Base-by-base conservation (phyloP, 441 rosid species). In the Populus hybrid region DNA sequence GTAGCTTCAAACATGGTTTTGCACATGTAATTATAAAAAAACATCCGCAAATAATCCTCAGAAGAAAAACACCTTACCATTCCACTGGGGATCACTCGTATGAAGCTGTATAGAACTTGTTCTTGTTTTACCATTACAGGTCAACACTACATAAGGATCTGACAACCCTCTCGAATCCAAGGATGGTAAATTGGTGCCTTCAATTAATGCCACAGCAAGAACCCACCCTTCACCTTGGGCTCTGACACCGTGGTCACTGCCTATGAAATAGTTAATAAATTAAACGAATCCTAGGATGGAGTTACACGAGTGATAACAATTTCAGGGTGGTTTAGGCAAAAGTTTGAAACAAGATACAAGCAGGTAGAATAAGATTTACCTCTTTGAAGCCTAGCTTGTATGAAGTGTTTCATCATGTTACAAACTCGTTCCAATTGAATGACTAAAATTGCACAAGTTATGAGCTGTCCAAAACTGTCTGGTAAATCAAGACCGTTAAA, bases 31-130 rank as follows among this genome's bases (percentile, higher is more conserved):
- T 38, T 66, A 64, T 8, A 0, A 59, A 78, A 83, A 35, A 21
- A 73, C 5, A 73, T 73, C 35, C 20, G 28, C 5, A 67, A 64
- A 69, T 16, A 64, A 64, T 21, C 31, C 14, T 20, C 70, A 75
- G 79, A 74, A 79, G 71, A 76, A 9, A 76, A 74, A 81, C 21
- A 72, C 29, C 77, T 72, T 74, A 95, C 99, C 98, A 73, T 93
- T 93, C 99, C 99, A 92, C 68, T 87, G 93, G 75, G 99, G 98
- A 81, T 91, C 88, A 71, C 83, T 82, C 63, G 85, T 87, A 83
- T 91, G 97, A 35, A 93, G 94, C 86, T 91, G 90, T 79, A 93
- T 92, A 81, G 94, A 93, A 85, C 98, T 95, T 76, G 93, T 90
- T 84, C 83, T 92, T 64, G 89, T 87, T 87, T 87, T 93, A 40